Evolutionary conservation across 805 yeast genomes (phyloP), one percentile per base, ranked within the genome.

Genomic region (Pichia scutulata): DNA sequence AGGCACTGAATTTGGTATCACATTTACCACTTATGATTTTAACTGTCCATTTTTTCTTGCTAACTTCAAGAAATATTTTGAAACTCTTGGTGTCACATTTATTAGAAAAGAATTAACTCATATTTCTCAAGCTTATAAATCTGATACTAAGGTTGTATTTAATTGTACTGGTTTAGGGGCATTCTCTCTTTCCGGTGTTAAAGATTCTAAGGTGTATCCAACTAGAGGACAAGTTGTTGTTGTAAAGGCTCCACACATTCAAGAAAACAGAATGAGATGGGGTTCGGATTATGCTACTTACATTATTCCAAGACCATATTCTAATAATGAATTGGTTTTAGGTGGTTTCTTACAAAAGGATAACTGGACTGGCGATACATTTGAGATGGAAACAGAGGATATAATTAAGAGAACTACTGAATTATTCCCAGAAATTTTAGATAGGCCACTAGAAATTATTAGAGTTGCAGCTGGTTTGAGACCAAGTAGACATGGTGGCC

Each of bases 91-190:
- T 1, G 82, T 84, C n/a, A 58, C 52, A 0, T 80, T 84, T 52
- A 52, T 63, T 8, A 73, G 80, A 52, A 59, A 64, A 28, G 75
- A 70, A 24, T 55, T 85, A 25, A 59, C 70, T 2, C 83, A 82
- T 59, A 71, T 86, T 43, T 62, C 76, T 7, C 82, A 84, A 54
- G 89, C 86, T 1, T 76, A 58, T 25, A 50, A 56, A 18, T 51
- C 61, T 12, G 47, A 61, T 2, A 71, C 81, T 1, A 64, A 71
- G 41, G 70, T 65, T 7, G 83, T 85, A 9, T 82, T 86, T 74
- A 87, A 87, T 59, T 86, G 95, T 64, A 74, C 89, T 0, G 95
- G 95, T 8, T 69, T 84, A 21, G 86, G 89, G 12, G 86, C 93
- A 2, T 70, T 70, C 44, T 61, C 65, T 2, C 67, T 87, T 7